Base-by-base conservation (phyloP, 352 stramenopile species). In the Phytophthora nicotianae region DNA sequence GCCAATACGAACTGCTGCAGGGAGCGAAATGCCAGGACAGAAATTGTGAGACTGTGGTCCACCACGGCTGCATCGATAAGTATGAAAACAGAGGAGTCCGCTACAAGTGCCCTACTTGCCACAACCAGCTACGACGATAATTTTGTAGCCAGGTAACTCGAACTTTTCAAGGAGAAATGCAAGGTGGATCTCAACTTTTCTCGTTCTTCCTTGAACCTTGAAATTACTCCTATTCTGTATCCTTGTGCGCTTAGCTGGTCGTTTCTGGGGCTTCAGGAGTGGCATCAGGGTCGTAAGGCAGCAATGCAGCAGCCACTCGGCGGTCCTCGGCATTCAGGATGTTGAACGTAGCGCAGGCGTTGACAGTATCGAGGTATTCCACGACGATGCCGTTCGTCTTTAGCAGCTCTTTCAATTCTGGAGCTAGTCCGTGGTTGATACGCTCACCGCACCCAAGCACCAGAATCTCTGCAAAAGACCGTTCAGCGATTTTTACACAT, bases 301-400 rank as follows among this genome's bases (percentile, higher is more conserved):
- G 58, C 49, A 96, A 79, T n/a, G 85, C 87, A 10, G 85, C 88
- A 6, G 76, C 88, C 19, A 96, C 79, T 41, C 82, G 75, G 57
- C 88, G 83, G 65, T 95, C 88, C 57, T 96, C 87, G n/a, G 86
- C 86, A 72, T 95, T 96, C n/a, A 96, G 70, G 62, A 96, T 91
- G 59, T 96, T 96, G 69, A 95, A 96, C n/a, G 87, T 96, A 41
- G 87, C 84, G 50, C 88, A 93, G 10, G 88, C 87, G 55, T 95
- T 93, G 42, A 89, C 68, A 27, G 84, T 91, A 71, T 95, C 86
- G 33, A 92, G 40, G 62, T 93, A 93, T 63, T 95, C 86, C 23
- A 95, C 81, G 21, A 95, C 86, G 53, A 95, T 93, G 48, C 86
- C 86, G 47, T 92, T 86, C 37, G 81, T 68, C 59, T 91, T 93